phyloP scores from a whole-genome alignment of 768 basidiomycete genomes.

The Agaricus subrufescens region DNA sequence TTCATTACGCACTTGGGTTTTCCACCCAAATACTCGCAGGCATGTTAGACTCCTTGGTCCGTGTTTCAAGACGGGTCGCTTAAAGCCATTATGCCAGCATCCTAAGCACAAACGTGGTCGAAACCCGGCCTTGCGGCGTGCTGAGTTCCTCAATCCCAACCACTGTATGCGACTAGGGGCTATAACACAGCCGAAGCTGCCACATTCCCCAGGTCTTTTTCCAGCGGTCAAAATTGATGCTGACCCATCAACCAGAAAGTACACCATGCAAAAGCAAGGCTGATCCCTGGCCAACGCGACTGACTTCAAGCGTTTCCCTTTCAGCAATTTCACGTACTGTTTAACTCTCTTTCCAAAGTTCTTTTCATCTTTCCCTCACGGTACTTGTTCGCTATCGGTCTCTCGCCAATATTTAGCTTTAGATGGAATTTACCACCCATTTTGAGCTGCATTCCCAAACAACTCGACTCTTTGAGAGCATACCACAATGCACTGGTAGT shows the following conservation, averaged over 20 bases:
- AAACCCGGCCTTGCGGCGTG: slow-evolving; percentile 51
- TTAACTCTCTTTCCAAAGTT: slow-evolving; percentile 79
- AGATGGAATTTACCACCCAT: slow-evolving; percentile 82
- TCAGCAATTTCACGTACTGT: slow-evolving; percentile 80
- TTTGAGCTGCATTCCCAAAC: slow-evolving; percentile 85
- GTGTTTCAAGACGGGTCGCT: slow-evolving; percentile 82
- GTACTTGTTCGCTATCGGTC: slow-evolving; percentile 84
- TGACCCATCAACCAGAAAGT: slow-evolving; percentile 57
- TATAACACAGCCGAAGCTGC: slow-evolving; percentile 68
- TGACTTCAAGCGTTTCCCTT: slow-evolving; percentile 76
- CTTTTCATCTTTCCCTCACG: slow-evolving; percentile 82
- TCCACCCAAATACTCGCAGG: slow-evolving; percentile 74
- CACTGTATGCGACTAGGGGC: slow-evolving; percentile 48
- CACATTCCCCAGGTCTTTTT: slow-evolving; percentile 58
- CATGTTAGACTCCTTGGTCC: slow-evolving; percentile 86
- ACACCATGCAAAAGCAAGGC: slow-evolving; percentile 48
- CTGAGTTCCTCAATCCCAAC: slow-evolving; percentile 61
- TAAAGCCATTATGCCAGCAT: slow-evolving; percentile 77
- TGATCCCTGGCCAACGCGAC: slow-evolving; percentile 53
- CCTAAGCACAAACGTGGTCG: slow-evolving; percentile 57
- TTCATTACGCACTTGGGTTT: slow-evolving; percentile 45
- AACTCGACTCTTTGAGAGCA: slow-evolving; percentile 78
- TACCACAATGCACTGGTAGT: slow-evolving; percentile 62
- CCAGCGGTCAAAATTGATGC: slow-evolving; percentile 60
- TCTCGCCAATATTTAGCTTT: slow-evolving; percentile 81